A percentile compares a stretch with the other conserved stretches of the same genome.
These are phyloP conservation scores for Plasmodium gonderi DNA, from an alignment of 169 alveolate species.

Conservation along the genomic window DNA sequence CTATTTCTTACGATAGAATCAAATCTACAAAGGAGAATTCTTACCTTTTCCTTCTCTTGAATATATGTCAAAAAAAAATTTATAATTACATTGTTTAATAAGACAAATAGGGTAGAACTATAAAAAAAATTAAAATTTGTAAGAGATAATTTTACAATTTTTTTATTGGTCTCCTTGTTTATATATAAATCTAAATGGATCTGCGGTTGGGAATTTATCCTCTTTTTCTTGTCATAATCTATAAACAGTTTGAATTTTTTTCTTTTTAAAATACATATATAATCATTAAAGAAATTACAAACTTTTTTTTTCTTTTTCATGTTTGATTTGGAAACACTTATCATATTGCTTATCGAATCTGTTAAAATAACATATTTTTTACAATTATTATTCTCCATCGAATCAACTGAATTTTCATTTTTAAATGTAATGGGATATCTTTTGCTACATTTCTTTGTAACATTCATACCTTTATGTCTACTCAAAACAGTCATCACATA, in stretches of 20 bases:
- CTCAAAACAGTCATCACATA: slow-evolving; percentile 8
- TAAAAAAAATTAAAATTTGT: slow-evolving; percentile 45
- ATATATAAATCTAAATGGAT: slow-evolving; percentile 50
- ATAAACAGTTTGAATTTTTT: slow-evolving; percentile 49
- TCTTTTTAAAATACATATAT: slow-evolving; percentile 51
- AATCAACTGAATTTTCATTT: neutral
- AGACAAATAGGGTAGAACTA: slow-evolving; percentile 64
- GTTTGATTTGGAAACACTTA: slow-evolving; percentile 44
- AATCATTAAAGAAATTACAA: neutral
- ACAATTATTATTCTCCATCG: neutral
- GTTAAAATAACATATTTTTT: slow-evolving; percentile 60
- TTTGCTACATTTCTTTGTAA: neutral
- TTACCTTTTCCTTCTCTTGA: slow-evolving; percentile 50
- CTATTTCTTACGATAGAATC: neutral
- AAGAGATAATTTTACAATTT: slow-evolving; percentile 32
- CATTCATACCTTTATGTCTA: neutral
- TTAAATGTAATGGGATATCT: neutral
- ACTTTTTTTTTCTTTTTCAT: slow-evolving; percentile 18
- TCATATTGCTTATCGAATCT: slow-evolving; percentile 39
- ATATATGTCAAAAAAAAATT: slow-evolving; percentile 44
- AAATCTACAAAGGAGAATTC: neutral
- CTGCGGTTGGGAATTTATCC: slow-evolving; percentile 13
- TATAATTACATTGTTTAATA: slow-evolving; percentile 19
- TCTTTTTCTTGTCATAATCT: slow-evolving; percentile 23
- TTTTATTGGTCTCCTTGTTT: slow-evolving; percentile 14